Evolutionary conservation across 805 yeast species (phyloP).

Genomic region (Kodamaea sagamina): DNA sequence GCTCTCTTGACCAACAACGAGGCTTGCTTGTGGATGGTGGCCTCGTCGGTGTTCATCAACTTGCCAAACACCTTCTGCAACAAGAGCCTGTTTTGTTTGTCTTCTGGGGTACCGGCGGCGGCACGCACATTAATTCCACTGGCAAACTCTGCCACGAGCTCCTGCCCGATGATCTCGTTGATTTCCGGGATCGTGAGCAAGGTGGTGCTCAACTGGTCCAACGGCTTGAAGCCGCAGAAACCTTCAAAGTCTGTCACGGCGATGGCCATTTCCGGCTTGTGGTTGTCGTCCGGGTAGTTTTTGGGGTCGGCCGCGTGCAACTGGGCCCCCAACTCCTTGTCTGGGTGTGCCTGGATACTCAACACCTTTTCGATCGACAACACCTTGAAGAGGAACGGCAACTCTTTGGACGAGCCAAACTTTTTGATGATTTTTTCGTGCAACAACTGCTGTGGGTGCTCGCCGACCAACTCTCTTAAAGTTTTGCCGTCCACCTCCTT

Average conservation of each 20-base stretch:
- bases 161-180: slow-evolving; percentile 64
- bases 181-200: slow-evolving; percentile 79
- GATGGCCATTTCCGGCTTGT: slow-evolving; percentile 99
- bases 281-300: slow-evolving; percentile 96
- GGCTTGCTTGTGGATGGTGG: slow-evolving; percentile 56
- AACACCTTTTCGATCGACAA: slow-evolving; percentile 90
- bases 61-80: slow-evolving; percentile 75
- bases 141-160: slow-evolving; percentile 55
- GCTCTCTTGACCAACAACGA: slow-evolving; percentile 69
- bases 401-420: slow-evolving; percentile 67
- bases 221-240: slow-evolving; percentile 96
- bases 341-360: slow-evolving; percentile 97
- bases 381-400: slow-evolving; percentile 94
- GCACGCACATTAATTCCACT: slow-evolving; percentile 48
- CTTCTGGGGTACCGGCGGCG: slow-evolving; percentile 52
- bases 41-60: slow-evolving; percentile 81
- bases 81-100: slow-evolving; percentile 57
- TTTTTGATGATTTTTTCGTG: slow-evolving; percentile 59
- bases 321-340: slow-evolving; percentile 75
- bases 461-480: slow-evolving; percentile 66
- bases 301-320: slow-evolving; percentile 83
- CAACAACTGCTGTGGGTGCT: slow-evolving; percentile 58
- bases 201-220: slow-evolving; percentile 69
- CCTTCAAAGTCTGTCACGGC: slow-evolving; percentile 97
- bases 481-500: slow-evolving; percentile 46